A percentile compares a stretch with the other conserved stretches of the same genome.
phyloP scores from a whole-genome alignment of 805 yeast species.

The Cyberlindnera suaveolens region DNA sequence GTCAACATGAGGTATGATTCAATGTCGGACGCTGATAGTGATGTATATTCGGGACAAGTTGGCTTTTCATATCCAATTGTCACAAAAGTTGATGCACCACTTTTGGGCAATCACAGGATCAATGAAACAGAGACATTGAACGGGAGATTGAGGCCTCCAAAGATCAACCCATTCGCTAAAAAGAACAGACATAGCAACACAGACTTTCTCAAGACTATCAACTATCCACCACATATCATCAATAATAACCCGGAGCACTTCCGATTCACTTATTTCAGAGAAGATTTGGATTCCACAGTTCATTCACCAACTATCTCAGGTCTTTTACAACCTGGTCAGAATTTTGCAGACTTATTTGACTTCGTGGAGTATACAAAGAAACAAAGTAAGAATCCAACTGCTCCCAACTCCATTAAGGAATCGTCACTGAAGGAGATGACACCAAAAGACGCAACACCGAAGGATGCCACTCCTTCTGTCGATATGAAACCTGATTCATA shows the following conservation, averaged over 20 bases:
- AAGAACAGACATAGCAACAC: constrained; percentile 13
- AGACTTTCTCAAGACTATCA: constrained; percentile 20
- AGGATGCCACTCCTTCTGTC: constrained; percentile 2
- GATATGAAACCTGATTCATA: constrained; percentile 9
- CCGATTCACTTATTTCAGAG: constrained; percentile 89
- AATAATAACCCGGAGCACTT: constrained; percentile 47
- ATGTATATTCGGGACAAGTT: constrained; percentile 22
- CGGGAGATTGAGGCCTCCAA: constrained; percentile 71
- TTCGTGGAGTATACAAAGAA: constrained; percentile 27
- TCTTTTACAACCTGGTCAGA: constrained; percentile 53
- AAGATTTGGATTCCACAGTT: constrained; percentile 80
- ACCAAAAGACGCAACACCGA: not conserved
- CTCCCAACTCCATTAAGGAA: constrained; percentile 9
- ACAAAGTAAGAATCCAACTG: constrained; percentile 6
- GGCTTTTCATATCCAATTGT: constrained; percentile 36
- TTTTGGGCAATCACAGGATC: constrained; percentile 34
- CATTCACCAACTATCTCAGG: constrained; percentile 89
- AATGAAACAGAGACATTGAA: constrained; percentile 50
- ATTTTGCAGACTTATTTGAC: constrained; percentile 60
- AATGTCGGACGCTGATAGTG: constrained; percentile 26
- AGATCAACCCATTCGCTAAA: constrained; percentile 68
- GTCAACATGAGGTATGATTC: constrained; percentile 30
- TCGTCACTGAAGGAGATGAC: not conserved
- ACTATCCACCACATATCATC: constrained; percentile 39
- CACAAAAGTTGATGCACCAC: constrained; percentile 36